Base-by-base conservation (phyloP, 495 filamentous ascomycete species). In the Aspergillus ostianus region DNA sequence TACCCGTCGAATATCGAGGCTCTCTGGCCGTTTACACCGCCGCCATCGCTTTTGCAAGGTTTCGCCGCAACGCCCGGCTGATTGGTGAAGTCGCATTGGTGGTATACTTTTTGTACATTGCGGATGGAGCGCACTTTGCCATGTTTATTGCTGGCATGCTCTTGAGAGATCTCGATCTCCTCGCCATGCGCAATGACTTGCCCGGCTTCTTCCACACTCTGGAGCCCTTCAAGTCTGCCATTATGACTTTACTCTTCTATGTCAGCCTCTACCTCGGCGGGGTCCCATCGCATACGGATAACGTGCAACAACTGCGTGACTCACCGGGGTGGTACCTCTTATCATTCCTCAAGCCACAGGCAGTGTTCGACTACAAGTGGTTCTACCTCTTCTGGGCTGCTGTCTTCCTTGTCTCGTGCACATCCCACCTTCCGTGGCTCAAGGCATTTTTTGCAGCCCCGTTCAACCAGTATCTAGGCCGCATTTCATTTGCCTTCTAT, bases 401-500 rank as follows among this genome's bases (percentile, higher is more conserved):
- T 0, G 72, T 74, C 9, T 65, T 77, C 53, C 48, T 74, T 0
- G 72, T 79, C 3, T 60, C 72, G 9, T 67, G 64, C 20, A 58
- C 72, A 13, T 61, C 67, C 13, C 73, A 61, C 29, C 61, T 74
- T 18, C 48, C 62, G 2, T 69, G 65, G 65, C 64, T 76, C 19
- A 70, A 69, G 56, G 45, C 48, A 10, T 73, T 76, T 61, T 76
- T 76, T 64, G 70, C 70, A 49, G 63, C 52, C 5, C 59, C 55
- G 54, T 58, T 82, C 13, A 75, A 79, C 23, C 81, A 82, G 65
- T 85, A 85, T 59, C 73, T 80, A n/a, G 82, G 80, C 12, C 71
- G 76, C 9, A 69, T 85, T 26, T 82, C 79, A 0, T 85, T 75
- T 59, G 71, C 78, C 17, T 73, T 85, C 7, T 85, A 85, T 61